These are phyloP conservation scores for Eucalyptus regnans DNA, from an alignment of 345 rosid species.

Conservation along the genomic window DNA sequence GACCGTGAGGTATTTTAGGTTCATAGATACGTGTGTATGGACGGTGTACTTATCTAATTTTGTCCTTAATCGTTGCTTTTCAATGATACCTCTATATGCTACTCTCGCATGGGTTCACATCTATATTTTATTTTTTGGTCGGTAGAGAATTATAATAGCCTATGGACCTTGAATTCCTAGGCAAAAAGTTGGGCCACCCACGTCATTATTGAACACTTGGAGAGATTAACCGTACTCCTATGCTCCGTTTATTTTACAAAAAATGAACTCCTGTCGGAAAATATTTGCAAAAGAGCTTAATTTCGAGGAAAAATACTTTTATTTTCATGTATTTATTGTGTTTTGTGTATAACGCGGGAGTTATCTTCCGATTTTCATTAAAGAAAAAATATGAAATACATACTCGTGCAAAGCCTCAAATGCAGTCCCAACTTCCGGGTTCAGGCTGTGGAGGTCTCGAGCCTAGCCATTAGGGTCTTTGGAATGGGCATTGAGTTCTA, in stretches of 20 bases:
- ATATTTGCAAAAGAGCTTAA: not conserved
- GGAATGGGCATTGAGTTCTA: not conserved
- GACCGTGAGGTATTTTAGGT: not conserved
- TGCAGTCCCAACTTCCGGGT: not conserved
- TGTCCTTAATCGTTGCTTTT: not conserved
- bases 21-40: not conserved
- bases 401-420: not conserved
- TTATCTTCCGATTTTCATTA: not conserved
- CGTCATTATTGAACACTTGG: not conserved
- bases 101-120: not conserved
- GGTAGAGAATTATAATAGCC: not conserved
- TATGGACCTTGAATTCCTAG: not conserved
- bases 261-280: not conserved
- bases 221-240: not conserved
- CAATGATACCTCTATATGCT: not conserved
- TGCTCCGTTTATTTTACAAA: not conserved
- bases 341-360: not conserved
- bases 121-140: not conserved
- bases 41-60: not conserved
- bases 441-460: fast-evolving
- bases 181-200: not conserved
- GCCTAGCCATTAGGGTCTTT: not conserved
- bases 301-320: not conserved
- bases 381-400: not conserved
- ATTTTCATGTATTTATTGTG: not conserved